Evolutionary conservation across 768 basidiomycete genomes (phyloP).

Genomic region (Suillus weaverae): DNA sequence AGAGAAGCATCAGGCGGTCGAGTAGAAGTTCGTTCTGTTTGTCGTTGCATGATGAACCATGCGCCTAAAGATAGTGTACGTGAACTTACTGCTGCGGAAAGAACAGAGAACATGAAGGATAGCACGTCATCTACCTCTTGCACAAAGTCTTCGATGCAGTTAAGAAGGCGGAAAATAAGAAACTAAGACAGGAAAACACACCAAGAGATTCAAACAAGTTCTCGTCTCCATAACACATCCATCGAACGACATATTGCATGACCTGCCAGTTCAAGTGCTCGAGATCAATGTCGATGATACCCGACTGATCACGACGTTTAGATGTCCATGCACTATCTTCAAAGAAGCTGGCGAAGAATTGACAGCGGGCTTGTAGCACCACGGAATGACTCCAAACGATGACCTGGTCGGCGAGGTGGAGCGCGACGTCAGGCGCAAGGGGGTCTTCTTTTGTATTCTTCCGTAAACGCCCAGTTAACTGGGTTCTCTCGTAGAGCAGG

Average conservation of each 20-base stretch:
- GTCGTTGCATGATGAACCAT: background rate
- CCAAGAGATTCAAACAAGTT: constrained; percentile 74
- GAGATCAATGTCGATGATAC: constrained; percentile 65
- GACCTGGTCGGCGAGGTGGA: constrained; percentile 62
- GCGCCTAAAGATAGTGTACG: background rate
- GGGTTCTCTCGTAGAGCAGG: constrained; percentile 43
- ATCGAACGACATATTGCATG: constrained; percentile 74
- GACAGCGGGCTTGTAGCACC: constrained; percentile 79
- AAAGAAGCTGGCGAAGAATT: constrained; percentile 84
- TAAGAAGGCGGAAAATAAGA: constrained; percentile 2
- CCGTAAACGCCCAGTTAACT: constrained; percentile 8
- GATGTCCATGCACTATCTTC: constrained; percentile 79
- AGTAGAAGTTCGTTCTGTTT: constrained; percentile 82
- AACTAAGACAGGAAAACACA: constrained; percentile 32
- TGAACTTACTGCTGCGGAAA: constrained; percentile 74
- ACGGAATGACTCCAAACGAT: constrained; percentile 68
- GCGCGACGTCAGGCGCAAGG: constrained; percentile 63
- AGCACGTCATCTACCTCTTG: constrained; percentile 71
- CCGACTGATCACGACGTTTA: constrained; percentile 53
- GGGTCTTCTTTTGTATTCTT: constrained; percentile 22
- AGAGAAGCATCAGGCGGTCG: constrained; percentile 81
- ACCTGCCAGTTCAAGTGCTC: constrained; percentile 69
- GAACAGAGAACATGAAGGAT: constrained; percentile 84
- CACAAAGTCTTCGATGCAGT: constrained; percentile 51
- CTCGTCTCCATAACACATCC: constrained; percentile 73